Conservation (phyloP, 164 flowering plant genomes). For the Paratinospora sagittata region DNA sequence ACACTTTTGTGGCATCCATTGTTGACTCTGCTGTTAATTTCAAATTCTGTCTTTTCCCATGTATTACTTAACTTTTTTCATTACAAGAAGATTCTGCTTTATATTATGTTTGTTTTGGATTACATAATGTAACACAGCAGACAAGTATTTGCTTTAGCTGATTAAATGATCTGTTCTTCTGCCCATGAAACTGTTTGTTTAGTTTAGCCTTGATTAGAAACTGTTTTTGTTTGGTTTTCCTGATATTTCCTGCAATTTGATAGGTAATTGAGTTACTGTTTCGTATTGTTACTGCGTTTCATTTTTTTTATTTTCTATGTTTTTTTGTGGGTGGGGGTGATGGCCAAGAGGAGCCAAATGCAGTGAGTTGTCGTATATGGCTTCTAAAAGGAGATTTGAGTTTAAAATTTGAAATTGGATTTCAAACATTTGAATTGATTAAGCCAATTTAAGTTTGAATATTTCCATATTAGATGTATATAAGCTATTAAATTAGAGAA, state of each 20-base stretch:
- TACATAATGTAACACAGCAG: not conserved
- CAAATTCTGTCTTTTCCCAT: not conserved
- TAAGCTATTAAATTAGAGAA: too few relatives aligned
- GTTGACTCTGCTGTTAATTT: slow-evolving; percentile 10
- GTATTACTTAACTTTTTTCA: slow-evolving; percentile 5
- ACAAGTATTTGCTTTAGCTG: not conserved
- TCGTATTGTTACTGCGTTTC: too few relatives aligned
- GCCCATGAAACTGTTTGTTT: not conserved
- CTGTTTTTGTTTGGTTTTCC: not conserved
- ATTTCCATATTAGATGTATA: too few relatives aligned
- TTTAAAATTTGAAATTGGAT: too few relatives aligned
- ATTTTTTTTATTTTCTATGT: too few relatives aligned
- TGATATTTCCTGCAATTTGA: too few relatives aligned
- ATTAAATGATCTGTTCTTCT: not conserved
- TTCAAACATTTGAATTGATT: not conserved
- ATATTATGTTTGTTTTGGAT: slow-evolving; percentile 10
- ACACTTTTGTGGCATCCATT: not conserved
- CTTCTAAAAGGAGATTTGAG: too few relatives aligned
- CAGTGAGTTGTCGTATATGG: too few relatives aligned
- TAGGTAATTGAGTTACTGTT: too few relatives aligned
- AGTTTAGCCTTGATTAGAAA: not conserved
- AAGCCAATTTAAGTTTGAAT: not conserved
- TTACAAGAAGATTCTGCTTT: slow-evolving; percentile 13
- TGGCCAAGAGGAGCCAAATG: too few relatives aligned
- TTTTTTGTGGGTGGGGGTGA: too few relatives aligned